Evolutionary conservation across 495 filamentous ascomycete genomes (phyloP), one percentile per base, ranked within the genome.

Genomic region (Neurospora discreta): DNA sequence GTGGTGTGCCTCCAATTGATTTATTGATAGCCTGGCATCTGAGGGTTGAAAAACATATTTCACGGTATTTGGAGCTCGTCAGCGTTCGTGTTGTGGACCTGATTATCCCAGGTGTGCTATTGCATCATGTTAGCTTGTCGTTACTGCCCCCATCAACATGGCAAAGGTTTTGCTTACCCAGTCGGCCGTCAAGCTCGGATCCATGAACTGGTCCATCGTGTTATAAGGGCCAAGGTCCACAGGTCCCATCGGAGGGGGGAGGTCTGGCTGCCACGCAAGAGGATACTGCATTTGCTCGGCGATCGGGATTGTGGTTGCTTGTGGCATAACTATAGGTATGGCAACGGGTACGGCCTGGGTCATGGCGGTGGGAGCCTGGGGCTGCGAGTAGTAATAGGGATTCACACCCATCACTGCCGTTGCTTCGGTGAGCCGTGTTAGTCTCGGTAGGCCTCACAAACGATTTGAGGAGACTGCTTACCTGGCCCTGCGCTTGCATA

Each of bases 161-260:
- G n/a, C n/a, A n/a, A n/a, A n/a, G n/a, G n/a, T 10, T n/a, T 4
- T 58, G 42, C 77, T 69, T 71, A 79, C 78, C 78, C 78, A 79
- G 43, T 78, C 74, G 13, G 70, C 68, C 3, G 39, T 68, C 39
- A 75, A 39, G 33, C 43, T 72, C 4, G 76, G 70, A 58, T 78
- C 70, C n/a, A 73, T 46, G 18, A 76, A 41, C 20, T 65, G 68
- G 39, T 73, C 73, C 30, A 74, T 68, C 16, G 43, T 46, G n/a
- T 75, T 72, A 18, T 70, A 18, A 15, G 46, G 39, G 4, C 65
- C 52, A 15, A 70, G 5, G 10, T 75, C 69, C 42, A 68, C 44
- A 20, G 70, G 58, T 15, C 71, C 60, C 38, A 71, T 26, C 26
- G 52, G 52, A 15, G 33, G 23, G 3, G 73, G 67, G 20, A 71